Base-by-base conservation (phyloP, 148 eudicot species). In the Persicaria maculosa region DNA sequence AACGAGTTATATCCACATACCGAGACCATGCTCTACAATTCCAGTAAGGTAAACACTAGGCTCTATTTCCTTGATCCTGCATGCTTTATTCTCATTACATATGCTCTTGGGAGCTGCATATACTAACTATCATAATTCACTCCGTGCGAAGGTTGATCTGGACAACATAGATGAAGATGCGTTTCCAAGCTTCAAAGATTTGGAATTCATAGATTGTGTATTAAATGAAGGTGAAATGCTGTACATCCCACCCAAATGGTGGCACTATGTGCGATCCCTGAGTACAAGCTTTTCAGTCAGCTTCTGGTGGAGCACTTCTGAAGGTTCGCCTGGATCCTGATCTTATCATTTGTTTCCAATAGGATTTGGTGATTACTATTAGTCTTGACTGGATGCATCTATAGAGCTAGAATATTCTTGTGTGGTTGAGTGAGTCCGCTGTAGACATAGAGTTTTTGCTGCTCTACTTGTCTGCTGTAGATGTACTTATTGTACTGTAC, bases 171-270 rank as follows among this genome's bases (percentile, higher is more conserved):
- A 95, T 67, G 83, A 78, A 59, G 48, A 72, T 70, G 86, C 86
- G 79, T 95, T 90, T 75, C 99, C 97, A 1, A 86, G 80, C 53
- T 78, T 86, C 52, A 79, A 76, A 79, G 86, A 92, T 55, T 71
- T 95, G 84, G 99, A 92, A 68, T 92, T 92, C 72, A n/a, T 86
- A 81, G 99, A 95, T 78, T 95, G 99, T 83, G 81, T 95, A 57
- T 79, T 95, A 76, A 87, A 92, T 57, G 99, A 95, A 88, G 99
- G 99, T 7, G 99, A 95, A 79, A 92, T 95, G 97, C 91, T 95
- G 46, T 92, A 95, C 86, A 95, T 95, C 79, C 99, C 99, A 43
- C 99, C 99, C 46, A 95, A 89, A 68, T 95, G 99, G 99, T 95
- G 99, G 99, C 99, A 92, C 81, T 95, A 95, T 50, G 97, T 92